These are phyloP conservation scores for Botrytis fabae DNA, from an alignment of 2,329 filamentous ascomycete genomes.

Conservation along the genomic window DNA sequence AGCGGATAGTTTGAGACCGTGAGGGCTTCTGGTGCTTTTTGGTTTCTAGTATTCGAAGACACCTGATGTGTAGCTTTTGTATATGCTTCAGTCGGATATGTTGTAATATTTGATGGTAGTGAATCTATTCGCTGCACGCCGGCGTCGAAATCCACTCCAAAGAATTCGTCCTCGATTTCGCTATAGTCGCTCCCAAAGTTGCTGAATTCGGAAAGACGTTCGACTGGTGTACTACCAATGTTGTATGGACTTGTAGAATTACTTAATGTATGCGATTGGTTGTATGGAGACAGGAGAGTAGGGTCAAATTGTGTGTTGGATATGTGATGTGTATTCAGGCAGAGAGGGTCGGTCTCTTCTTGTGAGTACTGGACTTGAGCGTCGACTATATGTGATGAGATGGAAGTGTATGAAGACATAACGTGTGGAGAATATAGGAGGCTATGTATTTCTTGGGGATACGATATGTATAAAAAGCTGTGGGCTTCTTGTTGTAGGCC, in stretches of 20 bases:
- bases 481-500: constrained; percentile 26
- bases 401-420: constrained; percentile 40
- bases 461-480: constrained; percentile 28
- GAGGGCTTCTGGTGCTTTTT: constrained; percentile 28
- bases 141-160: constrained; percentile 41
- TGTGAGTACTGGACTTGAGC: constrained; percentile 31
- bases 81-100: constrained; percentile 28
- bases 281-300: constrained; percentile 36
- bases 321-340: constrained; percentile 32
- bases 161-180: constrained; percentile 39
- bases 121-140: constrained; percentile 36
- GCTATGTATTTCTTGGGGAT: constrained; percentile 34
- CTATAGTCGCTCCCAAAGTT: constrained; percentile 38
- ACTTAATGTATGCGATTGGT: constrained; percentile 36
- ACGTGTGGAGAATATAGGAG: constrained; percentile 34
- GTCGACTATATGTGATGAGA: constrained; percentile 31
- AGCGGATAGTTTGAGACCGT: constrained; percentile 35
- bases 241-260: constrained; percentile 38
- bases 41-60: constrained; percentile 26
- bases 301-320: constrained; percentile 30
- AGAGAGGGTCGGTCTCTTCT: constrained; percentile 33
- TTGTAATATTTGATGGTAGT: constrained; percentile 22
- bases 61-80: constrained; percentile 29
- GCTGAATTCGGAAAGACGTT: constrained; percentile 38
- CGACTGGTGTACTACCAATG: constrained; percentile 34